Evolutionary conservation across 78 protist species (phyloP).

Genomic region (Dictyostelium citrinum): DNA sequence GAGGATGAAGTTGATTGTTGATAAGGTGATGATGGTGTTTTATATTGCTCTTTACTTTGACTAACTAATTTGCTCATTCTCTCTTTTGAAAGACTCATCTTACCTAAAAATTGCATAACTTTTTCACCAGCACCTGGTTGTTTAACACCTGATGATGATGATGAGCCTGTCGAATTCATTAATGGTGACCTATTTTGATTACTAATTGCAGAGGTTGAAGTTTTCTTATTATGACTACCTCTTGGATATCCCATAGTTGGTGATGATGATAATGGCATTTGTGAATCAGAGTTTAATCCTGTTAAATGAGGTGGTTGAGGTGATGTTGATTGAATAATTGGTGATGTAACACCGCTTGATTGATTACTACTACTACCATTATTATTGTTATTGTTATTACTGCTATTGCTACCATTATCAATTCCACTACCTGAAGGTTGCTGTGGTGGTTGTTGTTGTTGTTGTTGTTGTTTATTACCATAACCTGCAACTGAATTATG

Average conservation of each 20-base stretch:
- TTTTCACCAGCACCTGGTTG: neutral
- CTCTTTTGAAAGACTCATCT: constrained; percentile 39
- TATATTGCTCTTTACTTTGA: constrained; percentile 38
- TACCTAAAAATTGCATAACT: constrained; percentile 51
- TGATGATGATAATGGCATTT: constrained; percentile 11
- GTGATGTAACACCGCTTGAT: neutral
- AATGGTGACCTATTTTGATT: constrained; percentile 18
- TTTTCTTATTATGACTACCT: neutral
- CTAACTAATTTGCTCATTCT: constrained; percentile 63
- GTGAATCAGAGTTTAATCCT: neutral
- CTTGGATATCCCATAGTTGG: neutral
- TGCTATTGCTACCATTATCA: neutral
- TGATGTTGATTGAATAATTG: neutral
- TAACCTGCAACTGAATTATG: neutral
- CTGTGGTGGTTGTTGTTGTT: no score
- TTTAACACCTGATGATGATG: neutral
- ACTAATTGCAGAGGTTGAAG: neutral
- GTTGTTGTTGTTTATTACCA: neutral
- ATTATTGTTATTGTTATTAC: neutral
- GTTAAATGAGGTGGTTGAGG: neutral
- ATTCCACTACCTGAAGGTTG: neutral
- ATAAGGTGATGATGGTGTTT: neutral
- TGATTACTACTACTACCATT: neutral
- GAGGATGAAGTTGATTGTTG: neutral
- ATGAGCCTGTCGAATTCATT: neutral